Evolutionary conservation across 2,329 filamentous ascomycete genomes (phyloP).

Genomic region (Ploettnerulaceae sp.): DNA sequence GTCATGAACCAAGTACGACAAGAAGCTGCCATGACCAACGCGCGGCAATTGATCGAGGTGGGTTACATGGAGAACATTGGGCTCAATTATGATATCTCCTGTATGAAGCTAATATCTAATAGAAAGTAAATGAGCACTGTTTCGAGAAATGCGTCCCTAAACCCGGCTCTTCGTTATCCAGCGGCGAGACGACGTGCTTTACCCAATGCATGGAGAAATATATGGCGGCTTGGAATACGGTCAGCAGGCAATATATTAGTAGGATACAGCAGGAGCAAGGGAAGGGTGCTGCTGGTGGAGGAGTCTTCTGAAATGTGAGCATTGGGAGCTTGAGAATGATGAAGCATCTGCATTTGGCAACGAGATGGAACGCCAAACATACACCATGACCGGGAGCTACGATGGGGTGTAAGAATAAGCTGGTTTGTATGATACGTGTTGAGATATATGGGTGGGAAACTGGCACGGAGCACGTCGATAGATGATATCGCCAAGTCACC

Average conservation of each 20-base stretch:
- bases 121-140: constrained; percentile 80
- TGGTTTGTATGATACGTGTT: constrained; percentile 10
- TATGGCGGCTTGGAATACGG: constrained; percentile 73
- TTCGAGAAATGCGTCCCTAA: constrained; percentile 73
- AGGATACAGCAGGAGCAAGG: constrained; percentile 31
- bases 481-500: constrained; percentile 12
- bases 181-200: constrained; percentile 65
- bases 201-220: constrained; percentile 81
- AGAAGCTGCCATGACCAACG: constrained; percentile 61
- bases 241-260: constrained; percentile 62
- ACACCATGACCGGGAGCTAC: not conserved
- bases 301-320: constrained; percentile 23
- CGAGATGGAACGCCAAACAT: not conserved
- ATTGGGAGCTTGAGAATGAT: not conserved
- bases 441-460: not conserved
- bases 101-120: not conserved
- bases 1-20: constrained; percentile 53
- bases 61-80: constrained; percentile 24
- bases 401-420: constrained; percentile 8
- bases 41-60: constrained; percentile 66
- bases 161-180: constrained; percentile 57
- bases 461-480: not conserved
- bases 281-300: constrained; percentile 23
- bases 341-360: not conserved
- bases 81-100: constrained; percentile 30